Percentiles rank a stretch among this genome's conserved stretches.
Conservation (phyloP, 805 yeast genomes). For the Kregervanrija delftensis region DNA sequence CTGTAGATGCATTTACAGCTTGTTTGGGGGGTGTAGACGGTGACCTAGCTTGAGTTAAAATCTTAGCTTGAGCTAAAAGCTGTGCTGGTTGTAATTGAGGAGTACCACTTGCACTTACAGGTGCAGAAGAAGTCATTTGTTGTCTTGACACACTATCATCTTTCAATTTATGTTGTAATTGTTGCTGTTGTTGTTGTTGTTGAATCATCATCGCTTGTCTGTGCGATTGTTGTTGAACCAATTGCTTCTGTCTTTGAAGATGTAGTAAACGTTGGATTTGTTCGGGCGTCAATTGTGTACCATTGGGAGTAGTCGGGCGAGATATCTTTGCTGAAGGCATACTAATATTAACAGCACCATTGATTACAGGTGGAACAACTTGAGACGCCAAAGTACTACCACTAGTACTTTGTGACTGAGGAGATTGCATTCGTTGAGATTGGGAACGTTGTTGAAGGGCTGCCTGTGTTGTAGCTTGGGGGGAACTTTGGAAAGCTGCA, state of each 20-base stretch:
- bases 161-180: slow-evolving; percentile 16
- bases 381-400: too few species aligned
- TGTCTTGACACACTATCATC: neutral
- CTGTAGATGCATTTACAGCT: neutral
- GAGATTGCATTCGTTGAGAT: too few species aligned
- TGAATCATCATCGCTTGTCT: slow-evolving; percentile 30
- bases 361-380: neutral
- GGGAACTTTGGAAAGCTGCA: too few species aligned
- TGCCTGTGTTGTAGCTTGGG: slow-evolving; percentile 1
- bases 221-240: slow-evolving; percentile 9
- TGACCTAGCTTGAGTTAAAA: too few species aligned
- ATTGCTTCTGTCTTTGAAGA: slow-evolving; percentile 39
- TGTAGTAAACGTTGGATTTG: slow-evolving; percentile 54
- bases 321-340: slow-evolving; percentile 4
- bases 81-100: neutral
- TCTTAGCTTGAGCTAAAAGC: too few species aligned
- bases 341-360: neutral
- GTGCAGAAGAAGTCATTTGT: neutral
- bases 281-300: slow-evolving; percentile 52
- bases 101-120: neutral
- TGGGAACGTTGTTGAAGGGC: too few species aligned
- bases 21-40: too few species aligned
- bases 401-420: too few species aligned
- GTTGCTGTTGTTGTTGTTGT: slow-evolving; percentile 30
- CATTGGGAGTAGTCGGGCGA: slow-evolving; percentile 45